Base-by-base conservation (phyloP, 192 early-diverging fungal species). In the Diversispora epigaea region DNA sequence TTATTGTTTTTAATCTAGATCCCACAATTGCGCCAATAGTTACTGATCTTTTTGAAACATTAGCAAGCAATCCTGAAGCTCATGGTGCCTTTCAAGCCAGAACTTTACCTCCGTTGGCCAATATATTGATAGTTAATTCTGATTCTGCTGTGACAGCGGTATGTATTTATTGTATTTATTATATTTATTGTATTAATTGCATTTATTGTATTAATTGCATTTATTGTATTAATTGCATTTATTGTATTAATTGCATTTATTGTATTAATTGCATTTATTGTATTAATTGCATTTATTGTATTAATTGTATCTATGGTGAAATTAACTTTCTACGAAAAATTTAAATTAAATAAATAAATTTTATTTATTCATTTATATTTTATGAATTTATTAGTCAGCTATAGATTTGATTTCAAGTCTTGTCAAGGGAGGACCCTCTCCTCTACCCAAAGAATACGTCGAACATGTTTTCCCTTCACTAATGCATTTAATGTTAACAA, bases 391-490 rank as follows among this genome's bases (percentile, higher is more conserved):
- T 3, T 76, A 86, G 61, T 85, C 88, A 47, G 93, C 93, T 6
- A 84, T 96, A 32, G 91, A 93, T 69, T 73, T 96, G 44, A 78
- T 95, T 14, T 84, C 90, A 12, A 86, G 84, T 6, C 84, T 98
- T 47, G 84, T 95, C 46, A 85, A 88, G 44, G 88, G 87, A 46
- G 89, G 86, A 0, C 85, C 93, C 5, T 88, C 90, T 10, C 93
- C 94, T 11, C 79, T 96, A 56, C 93, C 95, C 7, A 63, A 77
- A 0, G 84, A 85, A 52, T 93, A 92, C 60, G 84, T 91, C 1
- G 82, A 91, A 15, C 84, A 90, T 50, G 84, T 97, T 57, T 97
- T 96, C 79, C 94, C 93, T 7, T 79, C 80, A 21, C 81, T 98
- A 46, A 93, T 98, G 83, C 86, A 85, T 49, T 84, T 93, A 10